phyloP scores from a whole-genome alignment of 495 filamentous ascomycete species.

The Jackrogersella minutella region DNA sequence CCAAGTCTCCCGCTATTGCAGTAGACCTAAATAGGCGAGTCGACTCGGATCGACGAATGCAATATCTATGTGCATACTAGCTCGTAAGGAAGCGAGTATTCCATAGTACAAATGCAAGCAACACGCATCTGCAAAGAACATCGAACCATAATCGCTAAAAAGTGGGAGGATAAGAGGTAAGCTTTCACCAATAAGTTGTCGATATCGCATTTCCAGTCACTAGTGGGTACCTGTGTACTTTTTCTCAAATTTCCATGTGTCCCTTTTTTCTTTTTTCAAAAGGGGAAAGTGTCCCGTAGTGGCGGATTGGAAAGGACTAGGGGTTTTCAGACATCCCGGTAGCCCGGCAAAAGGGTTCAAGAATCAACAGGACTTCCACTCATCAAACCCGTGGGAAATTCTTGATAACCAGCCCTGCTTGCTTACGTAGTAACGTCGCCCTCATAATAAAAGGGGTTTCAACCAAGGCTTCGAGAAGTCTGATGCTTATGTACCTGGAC shows the following conservation, averaged over 20 bases:
- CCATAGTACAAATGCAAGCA: constrained; percentile 26
- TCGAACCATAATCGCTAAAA: constrained; percentile 22
- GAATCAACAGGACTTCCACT: constrained; percentile 13
- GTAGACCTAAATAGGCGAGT: constrained; percentile 6
- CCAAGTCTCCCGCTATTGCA: constrained; percentile 35
- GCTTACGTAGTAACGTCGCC: constrained; percentile 13
- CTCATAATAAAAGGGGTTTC: constrained; percentile 32
- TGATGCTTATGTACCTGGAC: no score
- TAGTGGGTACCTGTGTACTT: background rate
- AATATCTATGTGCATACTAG: constrained; percentile 1
- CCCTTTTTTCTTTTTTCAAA: constrained; percentile 18
- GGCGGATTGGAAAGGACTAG: constrained; percentile 15
- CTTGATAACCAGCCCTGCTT: constrained; percentile 23
- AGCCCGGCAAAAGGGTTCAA: constrained; percentile 22
- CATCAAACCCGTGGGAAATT: constrained; percentile 5
- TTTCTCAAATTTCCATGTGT: constrained; percentile 12
- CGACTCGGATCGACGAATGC: constrained; percentile 28
- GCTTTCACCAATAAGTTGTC: constrained; percentile 11
- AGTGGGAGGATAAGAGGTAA: constrained; percentile 11
- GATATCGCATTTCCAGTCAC: background rate
- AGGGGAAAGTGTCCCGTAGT: constrained; percentile 30
- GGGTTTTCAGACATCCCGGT: constrained; percentile 19
- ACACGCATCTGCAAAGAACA: constrained; percentile 34
- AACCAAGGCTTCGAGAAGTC: constrained; percentile 13
- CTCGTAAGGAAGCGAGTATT: constrained; percentile 22